Conservation (phyloP, 2,329 filamentous ascomycete genomes). For the Botrytis byssoidea region DNA sequence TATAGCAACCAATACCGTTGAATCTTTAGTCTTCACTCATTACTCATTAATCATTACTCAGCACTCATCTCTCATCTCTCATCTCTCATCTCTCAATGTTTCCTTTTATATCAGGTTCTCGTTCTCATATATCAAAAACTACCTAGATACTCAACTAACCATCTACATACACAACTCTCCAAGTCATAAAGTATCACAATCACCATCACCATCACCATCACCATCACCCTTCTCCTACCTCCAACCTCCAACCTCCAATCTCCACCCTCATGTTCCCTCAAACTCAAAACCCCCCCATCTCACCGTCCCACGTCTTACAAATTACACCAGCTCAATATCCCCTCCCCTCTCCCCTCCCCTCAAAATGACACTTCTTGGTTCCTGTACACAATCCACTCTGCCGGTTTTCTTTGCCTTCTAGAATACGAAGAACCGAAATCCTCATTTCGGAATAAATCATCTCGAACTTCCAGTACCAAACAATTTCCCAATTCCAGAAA, state of each 20-base stretch:
- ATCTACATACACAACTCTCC: not conserved
- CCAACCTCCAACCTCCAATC: not conserved
- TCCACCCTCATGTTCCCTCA: not conserved
- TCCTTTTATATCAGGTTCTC: not conserved
- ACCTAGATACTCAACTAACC: not conserved
- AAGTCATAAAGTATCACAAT: too few relatives aligned
- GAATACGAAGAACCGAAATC: conserved; percentile 14
- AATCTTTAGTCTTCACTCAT: not conserved
- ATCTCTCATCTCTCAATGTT: not conserved
- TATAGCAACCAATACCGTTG: not conserved
- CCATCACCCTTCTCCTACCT: not conserved
- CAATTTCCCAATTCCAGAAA: not conserved
- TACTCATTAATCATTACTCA: too few relatives aligned
- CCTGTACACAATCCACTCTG: conserved; percentile 12
- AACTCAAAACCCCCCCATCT: not conserved
- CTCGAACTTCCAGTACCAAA: conserved; percentile 6
- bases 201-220: not conserved
- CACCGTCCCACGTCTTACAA: conserved; percentile 10
- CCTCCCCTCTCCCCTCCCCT: not conserved
- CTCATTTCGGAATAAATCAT: conserved; percentile 2
- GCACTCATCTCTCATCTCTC: not conserved
- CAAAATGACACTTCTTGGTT: not conserved
- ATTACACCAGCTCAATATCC: not conserved
- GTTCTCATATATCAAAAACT: not conserved
- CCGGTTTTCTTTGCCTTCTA: conserved; percentile 10